A percentile compares a stretch with the other conserved stretches of the same genome.
Evolutionary conservation across 495 filamentous ascomycete species (phyloP).

Genomic region (Penicillium waksmanii): DNA sequence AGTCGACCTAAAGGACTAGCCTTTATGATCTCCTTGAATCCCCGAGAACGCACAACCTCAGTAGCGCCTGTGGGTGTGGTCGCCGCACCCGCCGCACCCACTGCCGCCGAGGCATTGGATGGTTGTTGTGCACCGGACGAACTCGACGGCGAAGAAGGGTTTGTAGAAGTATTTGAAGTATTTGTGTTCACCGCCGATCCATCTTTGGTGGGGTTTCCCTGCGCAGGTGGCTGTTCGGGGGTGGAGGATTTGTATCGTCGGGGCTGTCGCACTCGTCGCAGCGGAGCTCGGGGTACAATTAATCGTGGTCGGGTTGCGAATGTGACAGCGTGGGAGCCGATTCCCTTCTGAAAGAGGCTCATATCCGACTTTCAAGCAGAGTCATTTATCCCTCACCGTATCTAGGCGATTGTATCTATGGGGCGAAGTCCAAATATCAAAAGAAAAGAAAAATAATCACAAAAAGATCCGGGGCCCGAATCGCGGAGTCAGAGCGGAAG

Average conservation of each 20-base stretch:
- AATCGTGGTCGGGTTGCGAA: slow-evolving; percentile 28
- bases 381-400: slow-evolving; percentile 9
- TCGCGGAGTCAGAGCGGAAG: slow-evolving; percentile 11
- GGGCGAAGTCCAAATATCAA: neutral
- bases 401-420: too few relatives aligned
- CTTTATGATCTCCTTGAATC: slow-evolving; percentile 62
- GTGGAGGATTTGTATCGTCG: slow-evolving; percentile 33
- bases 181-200: slow-evolving; percentile 9
- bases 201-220: slow-evolving; percentile 10
- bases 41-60: slow-evolving; percentile 54
- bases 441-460: neutral
- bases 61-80: slow-evolving; percentile 40
- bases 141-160: slow-evolving; percentile 6
- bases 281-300: slow-evolving; percentile 23
- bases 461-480: neutral
- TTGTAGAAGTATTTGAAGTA: slow-evolving; percentile 5
- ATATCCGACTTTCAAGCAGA: slow-evolving; percentile 19
- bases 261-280: slow-evolving; percentile 30
- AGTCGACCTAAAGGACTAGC: slow-evolving; percentile 48
- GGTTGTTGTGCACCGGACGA: slow-evolving; percentile 2
- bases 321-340: slow-evolving; percentile 15
- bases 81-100: slow-evolving; percentile 25
- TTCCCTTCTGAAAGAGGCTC: slow-evolving; percentile 24
- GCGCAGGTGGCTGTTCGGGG: slow-evolving; percentile 12
- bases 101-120: slow-evolving; percentile 8